Evolutionary conservation across 352 stramenopile genomes (phyloP).

Genomic region (Phytopythium ostracodes): DNA sequence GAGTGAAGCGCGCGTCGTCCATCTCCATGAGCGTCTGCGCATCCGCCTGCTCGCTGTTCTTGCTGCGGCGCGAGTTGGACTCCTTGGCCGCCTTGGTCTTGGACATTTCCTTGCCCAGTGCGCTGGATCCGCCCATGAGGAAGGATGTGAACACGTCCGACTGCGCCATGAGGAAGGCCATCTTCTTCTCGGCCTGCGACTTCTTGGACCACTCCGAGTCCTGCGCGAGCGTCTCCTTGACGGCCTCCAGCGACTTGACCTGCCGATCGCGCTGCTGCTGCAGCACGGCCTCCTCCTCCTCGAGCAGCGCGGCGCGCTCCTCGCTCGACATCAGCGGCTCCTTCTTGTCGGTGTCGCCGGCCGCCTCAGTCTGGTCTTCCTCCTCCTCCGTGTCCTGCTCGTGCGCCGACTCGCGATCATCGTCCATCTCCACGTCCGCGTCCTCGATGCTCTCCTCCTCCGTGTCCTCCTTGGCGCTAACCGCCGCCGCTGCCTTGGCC

Average conservation of each 20-base stretch:
- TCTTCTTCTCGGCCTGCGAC: constrained; percentile 57
- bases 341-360: constrained; percentile 23
- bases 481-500: constrained; percentile 1
- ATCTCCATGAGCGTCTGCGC: constrained; percentile 69
- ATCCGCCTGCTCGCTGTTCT: constrained; percentile 66
- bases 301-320: constrained; percentile 51
- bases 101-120: constrained; percentile 76
- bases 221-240: constrained; percentile 58
- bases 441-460: constrained; percentile 31
- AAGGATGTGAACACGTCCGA: constrained; percentile 88
- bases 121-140: constrained; percentile 77
- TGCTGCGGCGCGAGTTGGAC: constrained; percentile 47
- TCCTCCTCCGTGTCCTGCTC: constrained; percentile 11
- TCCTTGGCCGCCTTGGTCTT: constrained; percentile 38
- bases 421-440: constrained; percentile 16
- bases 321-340: constrained; percentile 44
- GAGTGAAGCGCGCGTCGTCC: constrained; percentile 78
- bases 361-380: constrained; percentile 10
- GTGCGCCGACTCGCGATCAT: constrained; percentile 5
- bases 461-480: constrained; percentile 14
- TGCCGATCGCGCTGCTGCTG: constrained; percentile 78
- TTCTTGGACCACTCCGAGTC: constrained; percentile 49
- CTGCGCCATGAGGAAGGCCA: constrained; percentile 87
- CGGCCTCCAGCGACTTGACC: constrained; percentile 62
- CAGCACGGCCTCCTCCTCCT: constrained; percentile 66